phyloP scores from a whole-genome alignment of 768 basidiomycete genomes.

The Tulasnella sp. region DNA sequence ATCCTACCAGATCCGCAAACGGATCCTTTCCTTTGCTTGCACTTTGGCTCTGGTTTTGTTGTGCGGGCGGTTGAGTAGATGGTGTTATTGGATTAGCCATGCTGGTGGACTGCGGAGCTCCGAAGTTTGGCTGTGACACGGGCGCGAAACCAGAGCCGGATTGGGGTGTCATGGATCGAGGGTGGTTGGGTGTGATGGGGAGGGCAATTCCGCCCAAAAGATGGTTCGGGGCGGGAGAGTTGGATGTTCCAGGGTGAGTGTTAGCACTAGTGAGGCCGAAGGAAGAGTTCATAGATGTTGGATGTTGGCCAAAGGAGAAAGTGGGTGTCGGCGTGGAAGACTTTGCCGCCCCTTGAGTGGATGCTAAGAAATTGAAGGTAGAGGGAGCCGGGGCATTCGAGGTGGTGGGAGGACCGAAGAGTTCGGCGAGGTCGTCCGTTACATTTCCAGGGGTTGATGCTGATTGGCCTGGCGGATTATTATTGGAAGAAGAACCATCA shows the following conservation, averaged over 20 bases:
- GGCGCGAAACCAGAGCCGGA: background rate
- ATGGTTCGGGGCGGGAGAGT: slow-evolving; percentile 3
- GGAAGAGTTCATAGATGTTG: slow-evolving; percentile 14
- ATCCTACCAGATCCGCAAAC: slow-evolving; percentile 66
- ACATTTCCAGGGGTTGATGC: slow-evolving; percentile 18
- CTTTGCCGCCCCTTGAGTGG: slow-evolving; percentile 6
- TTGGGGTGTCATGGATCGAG: slow-evolving; percentile 11
- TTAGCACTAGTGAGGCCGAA: slow-evolving; percentile 15
- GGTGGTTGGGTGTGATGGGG: slow-evolving; percentile 19
- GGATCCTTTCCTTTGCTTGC: slow-evolving; percentile 46
- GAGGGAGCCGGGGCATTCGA: slow-evolving; percentile 12
- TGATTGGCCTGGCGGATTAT: slow-evolving; percentile 6
- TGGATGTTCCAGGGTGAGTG: slow-evolving; percentile 5
- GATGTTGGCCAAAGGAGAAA: background rate
- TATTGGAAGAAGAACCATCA: slow-evolving; percentile 20
- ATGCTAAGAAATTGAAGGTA: background rate
- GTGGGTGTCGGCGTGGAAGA: slow-evolving; percentile 1
- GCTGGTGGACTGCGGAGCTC: slow-evolving; percentile 19
- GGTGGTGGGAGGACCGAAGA: slow-evolving; percentile 35
- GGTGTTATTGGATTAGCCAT: slow-evolving; percentile 25
- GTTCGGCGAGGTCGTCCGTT: slow-evolving; percentile 45
- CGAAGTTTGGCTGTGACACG: background rate
- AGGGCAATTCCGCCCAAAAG: slow-evolving; percentile 16
- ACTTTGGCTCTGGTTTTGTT: background rate
- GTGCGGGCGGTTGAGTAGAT: background rate